Base-by-base conservation (phyloP, 2,329 filamentous ascomycete species). In the Alternaria arbusti region DNA sequence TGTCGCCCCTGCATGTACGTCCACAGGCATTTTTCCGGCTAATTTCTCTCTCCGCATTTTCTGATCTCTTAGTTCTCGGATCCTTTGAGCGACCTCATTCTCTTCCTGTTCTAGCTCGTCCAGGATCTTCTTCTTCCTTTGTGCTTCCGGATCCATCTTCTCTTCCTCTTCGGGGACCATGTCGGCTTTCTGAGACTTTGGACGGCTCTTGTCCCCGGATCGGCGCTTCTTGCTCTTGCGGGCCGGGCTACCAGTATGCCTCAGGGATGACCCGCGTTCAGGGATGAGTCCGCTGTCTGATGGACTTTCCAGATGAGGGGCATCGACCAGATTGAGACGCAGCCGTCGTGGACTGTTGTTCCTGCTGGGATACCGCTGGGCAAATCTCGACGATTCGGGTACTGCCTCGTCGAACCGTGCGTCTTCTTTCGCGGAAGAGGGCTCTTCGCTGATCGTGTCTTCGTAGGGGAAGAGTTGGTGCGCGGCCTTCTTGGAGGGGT, bases 1-100 rank as follows among this genome's bases (percentile, higher is more conserved):
- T 54, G 80, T 76, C 55, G 74, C 77, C 74, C 82, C 79, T 73
- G 84, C 73, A 70, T 85, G 82, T 8, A 63, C 61, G 32, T 67
- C 65, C 51, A 74, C 70, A 55, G 77, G 75, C 63, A 73, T 63
- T 62, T 75, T 75, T 43, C 74, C 73, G 43, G 78, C 75, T 65
- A 78, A 70, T 67, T 80, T 82, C 49, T 87, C 84, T 63, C 86
- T 83, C 70, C 83, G 82, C 75, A 86, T 82, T 67, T 87, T 86
- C 65, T 86, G 85, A 68, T 86, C 84, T 70, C 86, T 85, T 30
- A 89, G 74, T 69, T 89, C 83, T 70, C 84, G 83, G 54, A 89
- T 89, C 46, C 85, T 81, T 59, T 84, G 84, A 36, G 85, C 86
- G 7, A 89, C 87, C 44, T 87, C 83, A 66, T 85, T 87, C 26